phyloP scores from a whole-genome alignment of 345 rosid species.

The Erysimum cheiranthoides region DNA sequence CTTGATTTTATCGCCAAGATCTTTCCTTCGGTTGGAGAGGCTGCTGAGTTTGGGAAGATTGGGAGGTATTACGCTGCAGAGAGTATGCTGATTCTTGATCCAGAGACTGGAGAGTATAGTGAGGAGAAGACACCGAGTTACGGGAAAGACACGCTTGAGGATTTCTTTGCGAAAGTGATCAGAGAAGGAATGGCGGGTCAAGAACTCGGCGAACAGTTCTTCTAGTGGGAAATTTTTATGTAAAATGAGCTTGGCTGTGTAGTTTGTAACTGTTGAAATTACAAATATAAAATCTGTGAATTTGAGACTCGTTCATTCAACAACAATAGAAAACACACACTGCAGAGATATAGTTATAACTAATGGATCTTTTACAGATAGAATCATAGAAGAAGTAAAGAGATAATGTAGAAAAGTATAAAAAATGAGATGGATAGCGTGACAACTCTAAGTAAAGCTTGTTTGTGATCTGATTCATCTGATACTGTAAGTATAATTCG shows the following conservation, averaged over 20 bases:
- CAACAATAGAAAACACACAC: background rate
- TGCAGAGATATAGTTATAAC: background rate
- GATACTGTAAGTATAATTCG: background rate
- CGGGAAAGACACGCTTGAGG: slow-evolving; percentile 86
- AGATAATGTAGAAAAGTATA: background rate
- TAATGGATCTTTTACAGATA: background rate
- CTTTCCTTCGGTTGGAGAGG: slow-evolving; percentile 81
- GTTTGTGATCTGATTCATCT: background rate
- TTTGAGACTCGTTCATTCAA: slow-evolving; percentile 23
- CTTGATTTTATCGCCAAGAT: slow-evolving; percentile 76
- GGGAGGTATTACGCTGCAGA: slow-evolving; percentile 96
- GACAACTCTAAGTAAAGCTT: background rate
- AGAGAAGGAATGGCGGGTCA: slow-evolving; percentile 96
- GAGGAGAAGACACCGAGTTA: slow-evolving; percentile 91
- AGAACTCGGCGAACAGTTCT: slow-evolving; percentile 88
- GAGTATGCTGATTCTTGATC: slow-evolving; percentile 89
- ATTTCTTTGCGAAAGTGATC: slow-evolving; percentile 73
- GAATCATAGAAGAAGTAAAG: background rate
- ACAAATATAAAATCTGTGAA: slow-evolving; percentile 16
- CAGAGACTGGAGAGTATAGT: slow-evolving; percentile 81
- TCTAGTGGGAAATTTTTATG: slow-evolving; percentile 44
- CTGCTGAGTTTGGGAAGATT: slow-evolving; percentile 95
- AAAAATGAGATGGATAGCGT: background rate
- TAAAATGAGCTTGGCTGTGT: slow-evolving; percentile 2
- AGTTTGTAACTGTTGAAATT: slow-evolving; percentile 21